These are phyloP conservation scores for Russula sp. DNA, from an alignment of 768 basidiomycete species.

Conservation along the genomic window DNA sequence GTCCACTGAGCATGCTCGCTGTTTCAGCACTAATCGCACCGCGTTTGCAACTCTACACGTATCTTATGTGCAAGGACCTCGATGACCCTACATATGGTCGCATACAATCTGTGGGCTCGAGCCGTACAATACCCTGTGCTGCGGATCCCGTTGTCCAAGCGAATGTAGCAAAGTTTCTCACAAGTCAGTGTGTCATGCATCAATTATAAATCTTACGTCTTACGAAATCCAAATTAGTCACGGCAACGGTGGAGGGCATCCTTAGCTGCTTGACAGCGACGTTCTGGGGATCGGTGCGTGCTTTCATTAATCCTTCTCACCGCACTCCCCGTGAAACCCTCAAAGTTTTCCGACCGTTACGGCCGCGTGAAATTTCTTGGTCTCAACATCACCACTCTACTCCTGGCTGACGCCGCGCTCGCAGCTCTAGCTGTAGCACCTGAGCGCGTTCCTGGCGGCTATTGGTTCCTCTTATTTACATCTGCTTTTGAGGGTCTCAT, in stretches of 20 bases:
- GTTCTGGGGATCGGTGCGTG: conserved; percentile 79
- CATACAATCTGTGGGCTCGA: background rate
- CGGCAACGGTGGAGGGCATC: conserved; percentile 63
- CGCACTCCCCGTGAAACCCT: background rate
- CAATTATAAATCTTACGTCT: background rate
- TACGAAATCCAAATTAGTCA: conserved; percentile 43
- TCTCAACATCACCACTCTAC: conserved; percentile 56
- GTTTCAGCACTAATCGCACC: conserved; percentile 61
- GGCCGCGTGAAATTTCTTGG: conserved; percentile 68
- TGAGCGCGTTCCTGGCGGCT: conserved; percentile 68
- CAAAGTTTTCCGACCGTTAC: conserved; percentile 74
- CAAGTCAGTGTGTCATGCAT: conserved; percentile 47
- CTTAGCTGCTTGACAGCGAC: conserved; percentile 75
- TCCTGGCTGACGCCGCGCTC: conserved; percentile 63
- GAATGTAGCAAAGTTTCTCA: conserved; percentile 61
- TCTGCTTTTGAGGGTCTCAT: conserved; percentile 64
- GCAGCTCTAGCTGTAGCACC: conserved; percentile 61
- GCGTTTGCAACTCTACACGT: conserved; percentile 69
- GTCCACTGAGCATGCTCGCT: conserved; percentile 56
- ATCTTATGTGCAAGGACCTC: conserved; percentile 59
- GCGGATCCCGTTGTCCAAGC: conserved; percentile 72
- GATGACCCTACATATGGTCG: conserved; percentile 2
- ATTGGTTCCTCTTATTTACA: conserved; percentile 71
- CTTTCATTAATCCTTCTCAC: conserved; percentile 15
- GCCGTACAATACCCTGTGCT: conserved; percentile 45